Percentiles rank a stretch among this genome's conserved stretches.
Conservation (phyloP, 305 asterid genomes). For the Fraxinus xanthoxyloides region DNA sequence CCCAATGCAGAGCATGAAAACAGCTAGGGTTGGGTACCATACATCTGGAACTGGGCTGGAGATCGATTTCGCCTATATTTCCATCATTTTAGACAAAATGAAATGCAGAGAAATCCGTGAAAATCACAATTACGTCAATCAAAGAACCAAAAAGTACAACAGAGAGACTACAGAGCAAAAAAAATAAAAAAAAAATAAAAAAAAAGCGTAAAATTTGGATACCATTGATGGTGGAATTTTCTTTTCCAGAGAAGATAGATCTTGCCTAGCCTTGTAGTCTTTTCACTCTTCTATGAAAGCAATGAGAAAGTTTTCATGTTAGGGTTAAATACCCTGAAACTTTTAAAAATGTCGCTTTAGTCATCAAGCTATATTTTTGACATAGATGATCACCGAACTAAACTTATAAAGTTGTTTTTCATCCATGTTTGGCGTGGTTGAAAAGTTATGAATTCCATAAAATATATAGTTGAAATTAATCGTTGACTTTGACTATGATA, state of each 20-base stretch:
- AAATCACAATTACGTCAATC: not conserved
- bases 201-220: not conserved
- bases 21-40: conserved; percentile 17
- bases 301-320: not conserved
- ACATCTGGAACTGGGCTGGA: conserved; percentile 11
- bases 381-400: not conserved
- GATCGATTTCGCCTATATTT: conserved; percentile 4
- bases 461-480: too few species aligned
- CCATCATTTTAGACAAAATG: not conserved
- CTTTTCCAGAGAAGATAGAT: not conserved
- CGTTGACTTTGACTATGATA: too few species aligned
- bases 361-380: not conserved
- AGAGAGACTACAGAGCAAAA: not conserved
- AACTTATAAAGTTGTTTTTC: not conserved
- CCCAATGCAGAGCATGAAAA: conserved; percentile 5
- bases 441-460: too few species aligned
- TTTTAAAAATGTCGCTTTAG: not conserved
- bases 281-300: not conserved
- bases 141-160: not conserved
- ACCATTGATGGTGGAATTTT: not conserved
- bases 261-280: not conserved
- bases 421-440: not conserved
- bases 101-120: not conserved
- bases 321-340: not conserved
- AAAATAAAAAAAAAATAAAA: not conserved